Conservation (phyloP, 2,329 filamentous ascomycete species). For the Colletotrichum sp. region DNA sequence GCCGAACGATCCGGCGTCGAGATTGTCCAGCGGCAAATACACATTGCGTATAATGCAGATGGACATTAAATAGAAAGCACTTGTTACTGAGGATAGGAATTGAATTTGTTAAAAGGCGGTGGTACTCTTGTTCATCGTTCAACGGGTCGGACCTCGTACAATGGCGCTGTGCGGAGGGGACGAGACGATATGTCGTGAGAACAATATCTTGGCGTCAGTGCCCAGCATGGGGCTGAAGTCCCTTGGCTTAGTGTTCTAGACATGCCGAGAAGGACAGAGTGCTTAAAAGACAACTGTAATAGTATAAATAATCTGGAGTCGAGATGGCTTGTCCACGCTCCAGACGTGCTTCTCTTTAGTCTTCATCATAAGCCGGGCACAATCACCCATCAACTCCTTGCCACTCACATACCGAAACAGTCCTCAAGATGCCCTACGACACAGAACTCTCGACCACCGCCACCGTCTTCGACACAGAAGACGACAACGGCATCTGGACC, state of each 20-base stretch:
- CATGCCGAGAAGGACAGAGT: not conserved
- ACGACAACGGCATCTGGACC: not conserved
- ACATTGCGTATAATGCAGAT: fast-evolving
- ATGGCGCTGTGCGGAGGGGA: not conserved
- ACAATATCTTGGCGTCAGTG: not conserved
- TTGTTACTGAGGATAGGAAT: too few species aligned
- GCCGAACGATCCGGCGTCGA: not conserved
- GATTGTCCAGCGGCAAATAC: fast-evolving
- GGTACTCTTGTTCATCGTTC: too few species aligned
- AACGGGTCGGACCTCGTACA: fast-evolving
- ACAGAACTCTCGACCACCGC: fast-evolving
- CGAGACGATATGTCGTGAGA: not conserved
- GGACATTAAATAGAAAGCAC: too few species aligned
- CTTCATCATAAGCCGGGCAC: not conserved
- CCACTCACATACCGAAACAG: not conserved
- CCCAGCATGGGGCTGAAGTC: not conserved
- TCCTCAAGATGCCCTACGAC: not conserved
- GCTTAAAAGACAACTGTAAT: not conserved
- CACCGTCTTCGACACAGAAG: not conserved
- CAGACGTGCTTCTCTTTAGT: not conserved
- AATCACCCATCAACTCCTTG: not conserved
- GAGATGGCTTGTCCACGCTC: not conserved
- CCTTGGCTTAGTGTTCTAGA: not conserved
- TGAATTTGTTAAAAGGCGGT: too few species aligned
- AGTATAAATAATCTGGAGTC: not conserved